Base-by-base conservation (phyloP, 257 asterid genomes). In the Nyctanthes arbortristis region DNA sequence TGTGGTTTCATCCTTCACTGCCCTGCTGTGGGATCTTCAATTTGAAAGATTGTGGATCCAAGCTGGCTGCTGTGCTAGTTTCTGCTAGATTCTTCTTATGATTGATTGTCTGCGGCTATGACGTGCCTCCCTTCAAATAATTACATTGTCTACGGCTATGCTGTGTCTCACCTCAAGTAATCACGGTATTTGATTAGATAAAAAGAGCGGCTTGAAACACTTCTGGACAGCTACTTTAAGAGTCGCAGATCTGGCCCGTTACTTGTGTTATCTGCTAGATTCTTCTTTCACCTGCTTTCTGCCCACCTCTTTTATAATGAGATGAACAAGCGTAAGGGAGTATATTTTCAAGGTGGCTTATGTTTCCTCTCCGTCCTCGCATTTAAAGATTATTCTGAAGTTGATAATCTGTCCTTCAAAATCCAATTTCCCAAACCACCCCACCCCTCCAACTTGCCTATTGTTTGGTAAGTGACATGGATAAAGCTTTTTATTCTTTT, bases 1-100 rank as follows among this genome's bases (percentile, higher is more conserved):
- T 82, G 83, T 83, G 91, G 91, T 92, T 91, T 82, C 86, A 80
- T 80, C 82, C 96, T 82, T 84, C 83, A 64, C 85, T 79, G 85
- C 77, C 82, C 85, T 85, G 85, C 92, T 84, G 87, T 75, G 93
- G 91, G 89, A 92, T 89, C 96, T 88, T 87, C 92, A 86, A 89
- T 92, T 87, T 77, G 81, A 82, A 79, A 75, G 82, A 85, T 91
- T 85, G 91, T 79, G 86, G 91, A 84, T 84, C 97, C 96, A 88
- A 75, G 88, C 82, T 84, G 86, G 90, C 96, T 85, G 54, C 96
- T 49, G 81, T 71, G 86, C 88, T n/a, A n/a, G n/a, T n/a, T n/a
- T n/a, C n/a, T n/a, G n/a, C n/a, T 88, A 88, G 85, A 88, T 85
- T 90, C 92, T 88, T 84, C 96, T 82, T 83, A 86, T 80, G 87